Evolutionary conservation across 1,284 basidiomycete genomes (phyloP).

Genomic region (Amylostereum areolatum): DNA sequence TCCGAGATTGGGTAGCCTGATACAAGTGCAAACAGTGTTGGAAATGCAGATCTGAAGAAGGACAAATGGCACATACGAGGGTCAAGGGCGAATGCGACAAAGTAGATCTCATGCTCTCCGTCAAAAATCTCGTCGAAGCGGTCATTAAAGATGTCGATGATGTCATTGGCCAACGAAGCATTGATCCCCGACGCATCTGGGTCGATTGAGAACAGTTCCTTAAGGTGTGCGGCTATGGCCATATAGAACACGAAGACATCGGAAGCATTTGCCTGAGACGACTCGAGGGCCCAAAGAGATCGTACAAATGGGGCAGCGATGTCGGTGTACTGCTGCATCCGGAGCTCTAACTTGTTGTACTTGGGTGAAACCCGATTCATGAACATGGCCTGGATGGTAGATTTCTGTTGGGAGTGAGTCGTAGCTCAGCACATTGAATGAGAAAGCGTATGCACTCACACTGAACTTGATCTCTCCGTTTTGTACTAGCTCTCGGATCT

Average conservation of each 20-base stretch:
- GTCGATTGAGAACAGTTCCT: neutral
- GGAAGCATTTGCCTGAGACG: neutral
- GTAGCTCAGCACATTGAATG: no score
- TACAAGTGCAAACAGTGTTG: no score
- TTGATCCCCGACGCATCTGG: neutral
- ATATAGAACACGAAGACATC: neutral
- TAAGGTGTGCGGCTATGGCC: neutral
- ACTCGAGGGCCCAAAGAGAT: slow-evolving; percentile 1
- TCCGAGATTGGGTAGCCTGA: neutral
- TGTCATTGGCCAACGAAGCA: neutral
- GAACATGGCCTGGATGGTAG: no score
- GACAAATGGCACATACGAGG: no score
- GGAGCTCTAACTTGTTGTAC: neutral
- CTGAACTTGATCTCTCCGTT: no score
- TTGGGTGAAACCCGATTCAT: no score
- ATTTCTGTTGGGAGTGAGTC: no score
- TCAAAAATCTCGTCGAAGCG: neutral
- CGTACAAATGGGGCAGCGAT: neutral
- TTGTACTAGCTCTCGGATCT: no score
- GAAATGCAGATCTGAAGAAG: no score
- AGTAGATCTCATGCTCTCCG: neutral
- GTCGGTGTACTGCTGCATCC: neutral
- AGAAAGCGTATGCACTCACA: no score
- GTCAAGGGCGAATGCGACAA: neutral
- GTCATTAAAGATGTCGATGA: neutral